Conservation (phyloP, 2,329 filamentous ascomycete genomes). For the Ophiocordyceps robertsii region DNA sequence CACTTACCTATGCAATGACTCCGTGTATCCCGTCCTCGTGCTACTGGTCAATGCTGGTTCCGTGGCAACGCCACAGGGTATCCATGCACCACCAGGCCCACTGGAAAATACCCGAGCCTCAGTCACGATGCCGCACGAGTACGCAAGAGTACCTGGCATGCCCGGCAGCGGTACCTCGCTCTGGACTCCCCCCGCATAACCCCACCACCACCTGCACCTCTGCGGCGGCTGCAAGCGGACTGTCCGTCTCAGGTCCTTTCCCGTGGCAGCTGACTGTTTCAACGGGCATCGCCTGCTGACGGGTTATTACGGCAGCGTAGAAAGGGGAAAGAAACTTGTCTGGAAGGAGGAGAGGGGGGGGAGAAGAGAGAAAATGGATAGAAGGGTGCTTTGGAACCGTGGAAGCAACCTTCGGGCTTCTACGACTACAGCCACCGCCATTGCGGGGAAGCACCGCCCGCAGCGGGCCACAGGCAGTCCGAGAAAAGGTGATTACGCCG, state of each 20-base stretch:
- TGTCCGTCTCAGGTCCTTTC: neutral
- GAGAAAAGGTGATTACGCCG: constrained; percentile 3
- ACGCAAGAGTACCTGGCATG: neutral
- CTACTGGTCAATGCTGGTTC: too few species aligned
- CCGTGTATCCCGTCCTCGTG: too few species aligned
- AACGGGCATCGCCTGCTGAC: neutral
- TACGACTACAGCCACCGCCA: constrained; percentile 2
- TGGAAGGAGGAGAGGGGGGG: too few species aligned
- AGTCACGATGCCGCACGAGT: neutral
- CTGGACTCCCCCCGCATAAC: neutral
- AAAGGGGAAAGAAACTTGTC: too few species aligned
- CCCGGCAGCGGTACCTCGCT: neutral
- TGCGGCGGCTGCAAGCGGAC: neutral
- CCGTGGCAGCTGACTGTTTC: neutral
- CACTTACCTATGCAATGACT: too few species aligned
- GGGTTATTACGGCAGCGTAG: too few species aligned
- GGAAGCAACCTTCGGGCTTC: neutral
- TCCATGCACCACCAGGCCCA: too few species aligned
- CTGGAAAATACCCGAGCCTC: too few species aligned
- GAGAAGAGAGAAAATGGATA: neutral
- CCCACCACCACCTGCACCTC: constrained; percentile 1
- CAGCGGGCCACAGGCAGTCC: constrained; percentile 1
- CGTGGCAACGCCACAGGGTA: too few species aligned
- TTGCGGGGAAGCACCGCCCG: neutral
- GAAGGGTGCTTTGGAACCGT: too few species aligned